Percentiles rank a stretch among this genome's conserved stretches.
phyloP scores from a whole-genome alignment of 2,329 filamentous ascomycete species.

The Paecilomyces variotii region DNA sequence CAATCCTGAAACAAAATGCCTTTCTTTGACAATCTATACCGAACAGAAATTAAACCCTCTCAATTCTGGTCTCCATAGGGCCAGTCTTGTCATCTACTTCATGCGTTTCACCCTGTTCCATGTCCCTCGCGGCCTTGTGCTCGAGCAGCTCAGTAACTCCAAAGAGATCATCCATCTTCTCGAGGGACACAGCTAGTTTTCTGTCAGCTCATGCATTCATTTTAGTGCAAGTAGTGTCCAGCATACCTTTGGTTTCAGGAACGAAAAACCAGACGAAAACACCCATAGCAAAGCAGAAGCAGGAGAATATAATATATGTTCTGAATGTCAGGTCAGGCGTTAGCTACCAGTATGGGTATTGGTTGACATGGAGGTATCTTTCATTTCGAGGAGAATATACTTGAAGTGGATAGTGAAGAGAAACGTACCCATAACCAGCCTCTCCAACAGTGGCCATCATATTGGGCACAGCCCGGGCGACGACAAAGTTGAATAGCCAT shows the following conservation, averaged over 20 bases:
- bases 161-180: conserved; percentile 62
- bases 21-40: neutral
- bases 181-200: conserved; percentile 40
- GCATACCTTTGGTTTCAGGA: conserved; percentile 61
- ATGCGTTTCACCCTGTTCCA: conserved; percentile 8
- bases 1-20: neutral
- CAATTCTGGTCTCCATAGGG: conserved; percentile 6
- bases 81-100: neutral
- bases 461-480: conserved; percentile 56
- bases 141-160: conserved; percentile 45
- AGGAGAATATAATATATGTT: conserved; percentile 6
- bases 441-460: conserved; percentile 38
- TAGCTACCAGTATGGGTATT: neutral
- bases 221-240: conserved; percentile 19
- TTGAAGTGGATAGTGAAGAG: neutral
- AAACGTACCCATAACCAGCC: conserved; percentile 4
- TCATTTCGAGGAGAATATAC: neutral
- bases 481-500: conserved; percentile 66
- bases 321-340: neutral
- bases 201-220: neutral
- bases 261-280: conserved; percentile 50
- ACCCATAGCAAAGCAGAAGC: conserved; percentile 7
- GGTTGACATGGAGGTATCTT: neutral
- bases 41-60: neutral
- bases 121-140: conserved; percentile 11